These are phyloP conservation scores for Salicornia ramosissima DNA, from an alignment of 148 eudicot genomes.

Conservation along the genomic window DNA sequence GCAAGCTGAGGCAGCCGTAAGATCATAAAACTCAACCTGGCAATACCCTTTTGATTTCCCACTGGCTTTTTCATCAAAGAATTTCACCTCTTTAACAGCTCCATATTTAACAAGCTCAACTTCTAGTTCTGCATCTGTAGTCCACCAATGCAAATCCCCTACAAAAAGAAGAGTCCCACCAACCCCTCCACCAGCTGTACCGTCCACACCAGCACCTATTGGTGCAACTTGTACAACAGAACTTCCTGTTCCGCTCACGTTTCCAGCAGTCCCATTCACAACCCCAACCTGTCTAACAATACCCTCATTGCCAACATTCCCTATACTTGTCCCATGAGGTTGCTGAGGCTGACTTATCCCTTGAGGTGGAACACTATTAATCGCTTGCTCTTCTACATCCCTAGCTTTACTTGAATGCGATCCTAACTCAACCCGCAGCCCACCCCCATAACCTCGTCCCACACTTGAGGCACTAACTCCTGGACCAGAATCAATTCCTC, in stretches of 20 bases:
- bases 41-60: conserved; percentile 88
- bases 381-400: conserved; percentile 39
- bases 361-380: conserved; percentile 30
- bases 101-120: conserved; percentile 69
- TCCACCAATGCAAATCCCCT: conserved; percentile 98
- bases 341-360: conserved; percentile 36
- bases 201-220: conserved; percentile 26
- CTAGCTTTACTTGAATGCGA: conserved; percentile 37
- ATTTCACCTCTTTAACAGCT: conserved; percentile 72
- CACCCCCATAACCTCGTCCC: conserved; percentile 38
- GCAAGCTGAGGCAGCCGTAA: conserved; percentile 61
- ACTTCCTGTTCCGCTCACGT: conserved; percentile 26
- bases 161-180: conserved; percentile 69
- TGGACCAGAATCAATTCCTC: conserved; percentile 19
- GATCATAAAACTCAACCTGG: conserved; percentile 78
- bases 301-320: conserved; percentile 38
- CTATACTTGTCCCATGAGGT: conserved; percentile 28
- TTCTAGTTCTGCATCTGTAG: conserved; percentile 85
- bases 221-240: conserved; percentile 22
- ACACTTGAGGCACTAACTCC: conserved; percentile 16
- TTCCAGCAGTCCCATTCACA: conserved; percentile 40
- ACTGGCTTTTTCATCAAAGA: conserved; percentile 81
- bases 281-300: conserved; percentile 34
- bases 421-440: conserved; percentile 60
- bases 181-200: conserved; percentile 33